A percentile compares a stretch with the other conserved stretches of the same genome.
Conservation (phyloP, 306 rosid genomes). For the Castanospermum australe region DNA sequence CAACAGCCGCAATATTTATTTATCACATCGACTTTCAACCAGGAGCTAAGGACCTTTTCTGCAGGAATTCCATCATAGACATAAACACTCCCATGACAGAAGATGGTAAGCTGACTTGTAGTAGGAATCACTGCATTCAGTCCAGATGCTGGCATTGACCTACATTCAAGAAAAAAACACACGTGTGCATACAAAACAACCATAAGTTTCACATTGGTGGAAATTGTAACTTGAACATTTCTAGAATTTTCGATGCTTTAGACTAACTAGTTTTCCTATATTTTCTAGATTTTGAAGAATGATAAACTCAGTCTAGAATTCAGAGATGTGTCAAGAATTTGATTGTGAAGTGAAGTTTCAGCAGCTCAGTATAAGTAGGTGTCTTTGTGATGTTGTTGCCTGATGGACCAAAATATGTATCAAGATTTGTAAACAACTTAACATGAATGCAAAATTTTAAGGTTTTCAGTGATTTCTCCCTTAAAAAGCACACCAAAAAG, state of each 20-base stretch:
- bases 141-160: constrained; percentile 47
- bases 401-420: not conserved
- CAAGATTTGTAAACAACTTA: not conserved
- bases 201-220: not conserved
- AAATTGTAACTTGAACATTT: not conserved
- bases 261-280: not conserved
- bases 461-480: not conserved
- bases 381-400: not conserved
- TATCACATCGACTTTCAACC: not conserved
- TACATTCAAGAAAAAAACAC: constrained; percentile 16
- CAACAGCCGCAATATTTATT: not conserved
- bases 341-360: constrained; percentile 11
- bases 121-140: not conserved
- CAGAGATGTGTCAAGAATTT: not conserved
- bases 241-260: not conserved
- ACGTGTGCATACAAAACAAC: not conserved
- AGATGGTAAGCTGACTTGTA: constrained; percentile 51
- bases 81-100: constrained; percentile 56
- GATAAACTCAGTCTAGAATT: not conserved
- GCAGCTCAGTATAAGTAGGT: not conserved
- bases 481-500: not conserved
- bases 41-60: constrained; percentile 52
- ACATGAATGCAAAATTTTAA: not conserved
- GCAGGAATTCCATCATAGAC: constrained; percentile 64
- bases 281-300: not conserved